Evolutionary conservation across 345 rosid species (phyloP), one percentile per base, ranked within the genome.

Genomic region (Linum trigynum): DNA sequence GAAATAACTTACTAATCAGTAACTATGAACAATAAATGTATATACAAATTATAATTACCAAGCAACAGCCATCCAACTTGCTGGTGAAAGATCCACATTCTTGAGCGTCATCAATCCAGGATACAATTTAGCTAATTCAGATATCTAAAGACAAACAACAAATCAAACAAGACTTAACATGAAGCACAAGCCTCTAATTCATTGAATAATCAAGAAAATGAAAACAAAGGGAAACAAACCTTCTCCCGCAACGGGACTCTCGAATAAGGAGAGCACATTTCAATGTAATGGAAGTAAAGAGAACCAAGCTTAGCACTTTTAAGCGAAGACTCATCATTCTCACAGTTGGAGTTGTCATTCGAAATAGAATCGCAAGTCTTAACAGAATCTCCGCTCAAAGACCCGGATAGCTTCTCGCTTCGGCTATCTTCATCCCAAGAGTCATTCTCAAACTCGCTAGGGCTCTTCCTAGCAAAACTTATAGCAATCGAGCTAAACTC

Each of bases 31-130:
- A 63, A 43, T 17, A 59, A 4, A 5, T 38, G 38, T 0, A 70
- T 56, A 65, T 7, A 15, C 36, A n/a, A 58, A 38, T 40, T 45
- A 39, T 38, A 35, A 77, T 77, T 75, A 89, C 97, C 97, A 90
- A 53, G 97, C 89, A 66, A 90, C 86, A n/a, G 92, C 81, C 87
- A 90, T 84, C 97, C 97, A 90, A 76, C 95, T 88, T 14, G 95
- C 95, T 0, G 97, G 92, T 10, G 88, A 88, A 72, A 90, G 80
- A 76, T 90, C 86, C 67, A 86, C 77, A 59, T 84, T 89, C 76
- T 81, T 80, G 42, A 90, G 71, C 15, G 88, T 79, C 74, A 59
- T 66, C 50, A 90, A 64, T 40, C 79, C 82, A 0, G 79, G 85
- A 73, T 76, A 65, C 68, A 68, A 76, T 64, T 53, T 69, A 43